Conservation (phyloP, 1,139 yeast genomes). For the Saccharomyces uvarum region DNA sequence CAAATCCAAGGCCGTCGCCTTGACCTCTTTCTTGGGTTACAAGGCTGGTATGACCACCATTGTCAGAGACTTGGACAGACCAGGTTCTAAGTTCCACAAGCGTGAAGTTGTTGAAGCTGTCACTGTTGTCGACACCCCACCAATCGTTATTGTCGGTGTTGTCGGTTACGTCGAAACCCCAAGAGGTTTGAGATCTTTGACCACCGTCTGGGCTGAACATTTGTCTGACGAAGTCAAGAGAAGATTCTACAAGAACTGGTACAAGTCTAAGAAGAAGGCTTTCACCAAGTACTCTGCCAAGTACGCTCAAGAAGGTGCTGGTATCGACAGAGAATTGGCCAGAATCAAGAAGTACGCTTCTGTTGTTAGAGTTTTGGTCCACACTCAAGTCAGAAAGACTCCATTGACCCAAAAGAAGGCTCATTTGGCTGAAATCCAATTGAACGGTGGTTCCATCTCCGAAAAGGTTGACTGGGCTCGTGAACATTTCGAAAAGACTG, state of each 20-base stretch:
- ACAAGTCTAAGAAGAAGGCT: constrained; percentile 99
- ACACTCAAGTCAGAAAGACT: constrained; percentile 99
- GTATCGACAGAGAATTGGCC: constrained; percentile 92
- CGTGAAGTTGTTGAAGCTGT: constrained; percentile 99
- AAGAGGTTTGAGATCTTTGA: constrained; percentile 98
- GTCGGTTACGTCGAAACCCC: constrained; percentile 99
- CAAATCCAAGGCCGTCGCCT: constrained; percentile 95
- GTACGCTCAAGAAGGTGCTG: constrained; percentile 83
- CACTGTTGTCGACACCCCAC: constrained; percentile 98
- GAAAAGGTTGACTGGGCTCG: constrained; percentile 98
- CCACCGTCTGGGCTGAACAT: constrained; percentile 99
- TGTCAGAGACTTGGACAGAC: constrained; percentile 99
- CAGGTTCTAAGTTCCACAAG: constrained; percentile 99
- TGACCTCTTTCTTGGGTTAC: constrained; percentile 97
- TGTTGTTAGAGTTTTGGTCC: constrained; percentile 97
- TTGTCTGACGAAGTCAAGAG: constrained; percentile 98
- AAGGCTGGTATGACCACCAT: constrained; percentile 99
- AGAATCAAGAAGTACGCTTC: constrained; percentile 98
- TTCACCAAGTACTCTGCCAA: constrained; percentile 99
- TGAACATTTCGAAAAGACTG: constrained; percentile 99
- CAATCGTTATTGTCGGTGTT: constrained; percentile 97
- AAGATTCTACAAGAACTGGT: constrained; percentile 99
- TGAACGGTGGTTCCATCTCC: constrained; percentile 97
- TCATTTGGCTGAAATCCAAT: constrained; percentile 98
- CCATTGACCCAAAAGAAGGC: constrained; percentile 99